Evolutionary conservation across 805 yeast genomes (phyloP), one percentile per base, ranked within the genome.

Genomic region (Cyberlindnera euphorbiiphila): DNA sequence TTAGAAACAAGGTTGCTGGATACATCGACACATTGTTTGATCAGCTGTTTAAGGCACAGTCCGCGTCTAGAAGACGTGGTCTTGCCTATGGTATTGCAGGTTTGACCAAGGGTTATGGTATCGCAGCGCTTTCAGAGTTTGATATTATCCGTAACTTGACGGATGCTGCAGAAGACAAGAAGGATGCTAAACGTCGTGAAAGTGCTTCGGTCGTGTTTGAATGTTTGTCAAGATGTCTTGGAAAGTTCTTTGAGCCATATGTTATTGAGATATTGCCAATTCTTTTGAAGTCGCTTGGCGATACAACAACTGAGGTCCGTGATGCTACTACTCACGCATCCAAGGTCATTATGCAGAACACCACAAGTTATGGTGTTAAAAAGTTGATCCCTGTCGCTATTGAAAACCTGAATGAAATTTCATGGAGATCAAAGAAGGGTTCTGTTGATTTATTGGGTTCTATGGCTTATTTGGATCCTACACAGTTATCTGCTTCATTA

Each of bases 11-110:
- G 12, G 69, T 81, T 20, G 72, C 71, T 19, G 59, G 61, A 1
- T 76, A 82, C 47, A 62, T 85, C 40, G 83, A 80, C 25, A 49
- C 53, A 4, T 64, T 88, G 34, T 72, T 85, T 53, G 74, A 66
- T 6, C 77, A 73, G 47, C 64, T 89, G 18, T 77, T 85, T 54
- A 57, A 62, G 8, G 78, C 77, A 3, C 64, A 65, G 22, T 49
- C 63, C 2, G 60, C 62, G 29, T 59, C 70, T 5, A 61, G 64
- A 5, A 73, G 96, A 56, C 74, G 91, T 47, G 99, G 98, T 54
- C 91, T 96, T 2, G 98, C 98, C 1, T 88, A 85, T 64, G 98
- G 98, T 60, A 73, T 93, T 50, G 85, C 98, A 16, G 99, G 99
- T 46, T 62, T 93, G 30, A 91, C 85, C 3, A 82, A 85, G 54